Base-by-base conservation (phyloP, 164 flowering plant species). In the Chimonanthus salicifolius region DNA sequence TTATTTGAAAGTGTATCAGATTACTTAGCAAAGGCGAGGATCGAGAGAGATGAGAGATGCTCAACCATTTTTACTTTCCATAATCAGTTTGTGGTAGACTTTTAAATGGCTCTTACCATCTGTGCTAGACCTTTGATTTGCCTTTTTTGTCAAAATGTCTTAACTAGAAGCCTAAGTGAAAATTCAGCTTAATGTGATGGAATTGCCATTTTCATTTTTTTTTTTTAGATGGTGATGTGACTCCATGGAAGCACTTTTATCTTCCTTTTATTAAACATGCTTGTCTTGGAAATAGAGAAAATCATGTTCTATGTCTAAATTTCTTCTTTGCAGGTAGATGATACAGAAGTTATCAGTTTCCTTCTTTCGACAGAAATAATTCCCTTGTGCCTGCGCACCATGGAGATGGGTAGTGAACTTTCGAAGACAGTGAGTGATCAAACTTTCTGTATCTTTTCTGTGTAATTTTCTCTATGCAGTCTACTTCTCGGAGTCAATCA, bases 401-500 rank as follows among this genome's bases (percentile, higher is more conserved):
- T 95, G 98, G 98, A 94, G 78, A 88, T 88, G 86, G 98, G 99
- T 20, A 84, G 93, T 70, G 94, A 91, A 72, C 81, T 94, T 76
- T 92, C 97, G 64, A 92, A 92, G 84, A 89, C 94, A 70, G 99
- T 92, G 79, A 87, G 88, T 86, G 50, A 65, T 48, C 49, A 47
- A 16, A 49, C 68, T 66, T 13, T 66, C 16, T 66, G 49, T 4
- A 6, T 47, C 58, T 49, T 20, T 46, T 62, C 63, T 18, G 6
- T 62, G 8, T 33, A 33, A 33, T 33, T 33, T 33, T 33, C 33
- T 33, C 33, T 33, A 33, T 33, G 33, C 33, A 33, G 33, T 33
- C 33, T 33, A 33, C 33, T 33, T 33, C 60, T 54, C 16, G 0
- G 16, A 54, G 16, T 54, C 11, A 54, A 10, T 54, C 16, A n/a